These are phyloP conservation scores for Rutstroemia sydowiana DNA, from an alignment of 2,329 filamentous ascomycete genomes.

Conservation along the genomic window DNA sequence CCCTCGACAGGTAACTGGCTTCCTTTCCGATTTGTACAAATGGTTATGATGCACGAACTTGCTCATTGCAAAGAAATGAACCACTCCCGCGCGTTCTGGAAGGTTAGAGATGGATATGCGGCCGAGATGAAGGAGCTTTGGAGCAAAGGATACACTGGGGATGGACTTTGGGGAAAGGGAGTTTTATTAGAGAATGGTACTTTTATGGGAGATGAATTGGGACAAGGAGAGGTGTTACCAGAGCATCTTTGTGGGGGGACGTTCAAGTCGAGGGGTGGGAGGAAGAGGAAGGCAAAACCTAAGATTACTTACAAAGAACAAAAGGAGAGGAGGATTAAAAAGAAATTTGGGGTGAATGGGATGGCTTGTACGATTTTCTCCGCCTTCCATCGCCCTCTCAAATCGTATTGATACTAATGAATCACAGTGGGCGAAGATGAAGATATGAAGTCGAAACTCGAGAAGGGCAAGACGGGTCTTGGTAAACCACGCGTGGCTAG, in stretches of 20 bases:
- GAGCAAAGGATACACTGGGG: constrained; percentile 64
- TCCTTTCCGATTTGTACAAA: constrained; percentile 76
- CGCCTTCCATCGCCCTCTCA: neutral
- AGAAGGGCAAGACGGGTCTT: constrained; percentile 43
- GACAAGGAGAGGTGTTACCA: constrained; percentile 49
- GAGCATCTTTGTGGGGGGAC: constrained; percentile 78
- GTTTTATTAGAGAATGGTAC: constrained; percentile 52
- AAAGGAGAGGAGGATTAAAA: constrained; percentile 46
- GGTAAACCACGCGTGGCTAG: constrained; percentile 53
- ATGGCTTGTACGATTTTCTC: constrained; percentile 10
- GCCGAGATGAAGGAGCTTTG: constrained; percentile 64
- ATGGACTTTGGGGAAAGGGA: constrained; percentile 77
- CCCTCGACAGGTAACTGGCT: constrained; percentile 61
- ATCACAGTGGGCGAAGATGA: constrained; percentile 42
- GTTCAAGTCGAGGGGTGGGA: constrained; percentile 51
- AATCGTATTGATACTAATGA: neutral
- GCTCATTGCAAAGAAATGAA: constrained; percentile 92
- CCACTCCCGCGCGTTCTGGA: constrained; percentile 75
- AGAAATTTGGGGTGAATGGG: constrained; percentile 47
- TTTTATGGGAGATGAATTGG: constrained; percentile 48
- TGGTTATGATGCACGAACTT: constrained; percentile 87
- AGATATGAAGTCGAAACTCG: constrained; percentile 39
- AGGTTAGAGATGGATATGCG: constrained; percentile 66
- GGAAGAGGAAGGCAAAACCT: constrained; percentile 44
- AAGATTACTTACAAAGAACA: constrained; percentile 33